These are phyloP conservation scores for Coemansia sp. DNA, from an alignment of 371 early-diverging fungal species.

Conservation along the genomic window DNA sequence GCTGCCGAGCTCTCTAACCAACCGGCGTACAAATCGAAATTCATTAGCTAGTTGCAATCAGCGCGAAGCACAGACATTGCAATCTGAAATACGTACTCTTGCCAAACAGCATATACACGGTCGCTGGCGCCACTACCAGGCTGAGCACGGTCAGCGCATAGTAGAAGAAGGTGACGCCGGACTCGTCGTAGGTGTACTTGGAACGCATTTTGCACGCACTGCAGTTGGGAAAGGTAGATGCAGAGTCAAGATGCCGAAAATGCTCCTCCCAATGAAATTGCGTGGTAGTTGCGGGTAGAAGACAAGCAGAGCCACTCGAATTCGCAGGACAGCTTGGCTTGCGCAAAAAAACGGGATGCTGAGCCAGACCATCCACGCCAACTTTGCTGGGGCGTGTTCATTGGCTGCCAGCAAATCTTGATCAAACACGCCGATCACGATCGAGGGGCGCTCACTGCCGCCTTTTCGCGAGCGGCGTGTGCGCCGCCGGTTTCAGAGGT, in stretches of 20 bases:
- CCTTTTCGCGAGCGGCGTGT: no score
- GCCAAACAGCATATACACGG: conserved; percentile 57
- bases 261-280: no score
- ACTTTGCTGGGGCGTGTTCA: conserved; percentile 5
- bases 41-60: background rate
- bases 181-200: conserved; percentile 91
- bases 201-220: conserved; percentile 43
- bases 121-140: conserved; percentile 78
- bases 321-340: background rate
- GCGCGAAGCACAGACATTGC: no score
- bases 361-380: background rate
- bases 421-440: conserved; percentile 10
- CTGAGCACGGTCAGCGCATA: conserved; percentile 83
- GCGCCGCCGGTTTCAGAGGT: background rate
- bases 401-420: conserved; percentile 10
- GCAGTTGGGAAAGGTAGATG: conserved; percentile 16
- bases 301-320: background rate
- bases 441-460: background rate
- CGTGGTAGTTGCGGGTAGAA: background rate
- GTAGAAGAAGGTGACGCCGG: conserved; percentile 92
- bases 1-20: conserved; percentile 15
- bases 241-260: conserved; percentile 1
- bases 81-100: conserved; percentile 52
- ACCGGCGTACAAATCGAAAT: background rate
- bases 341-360: background rate